A percentile compares a stretch with the other conserved stretches of the same genome.
Conservation (phyloP, 2,329 filamentous ascomycete species). For the Aureobasidium musti region DNA sequence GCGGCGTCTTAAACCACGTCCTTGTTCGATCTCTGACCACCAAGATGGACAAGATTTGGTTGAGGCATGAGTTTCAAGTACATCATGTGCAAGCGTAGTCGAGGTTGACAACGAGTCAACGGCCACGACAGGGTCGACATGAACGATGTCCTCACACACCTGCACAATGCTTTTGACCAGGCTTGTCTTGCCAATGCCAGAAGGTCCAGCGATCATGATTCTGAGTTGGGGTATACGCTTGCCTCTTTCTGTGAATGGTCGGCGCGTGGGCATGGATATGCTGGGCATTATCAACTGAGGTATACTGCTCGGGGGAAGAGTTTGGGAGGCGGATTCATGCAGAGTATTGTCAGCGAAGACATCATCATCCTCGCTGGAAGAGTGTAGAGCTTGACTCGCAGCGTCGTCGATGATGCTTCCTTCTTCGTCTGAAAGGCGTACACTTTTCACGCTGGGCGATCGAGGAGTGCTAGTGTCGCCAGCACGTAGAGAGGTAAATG, state of each 20-base stretch:
- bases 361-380: constrained; percentile 59
- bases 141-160: constrained; percentile 85
- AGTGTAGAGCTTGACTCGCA: constrained; percentile 56
- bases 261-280: constrained; percentile 82
- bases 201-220: constrained; percentile 78
- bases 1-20: constrained; percentile 59
- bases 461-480: constrained; percentile 60
- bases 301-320: constrained; percentile 41
- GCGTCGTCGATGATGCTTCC: constrained; percentile 55
- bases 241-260: constrained; percentile 86
- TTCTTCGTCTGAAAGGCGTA: constrained; percentile 61
- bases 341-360: constrained; percentile 46
- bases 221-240: constrained; percentile 84
- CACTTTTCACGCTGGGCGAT: constrained; percentile 60
- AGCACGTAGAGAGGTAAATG: constrained; percentile 52
- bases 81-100: constrained; percentile 29
- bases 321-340: constrained; percentile 35
- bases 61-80: constrained; percentile 50
- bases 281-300: constrained; percentile 98
- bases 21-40: constrained; percentile 80
- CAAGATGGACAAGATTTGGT: constrained; percentile 73
- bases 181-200: constrained; percentile 83
- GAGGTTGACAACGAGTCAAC: constrained; percentile 22
- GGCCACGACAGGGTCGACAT: constrained; percentile 66
- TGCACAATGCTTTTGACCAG: constrained; percentile 87